Percentiles rank a stretch among this genome's conserved stretches.
These are phyloP conservation scores for Calocera viscosa DNA, from an alignment of 768 basidiomycete species.

Conservation along the genomic window DNA sequence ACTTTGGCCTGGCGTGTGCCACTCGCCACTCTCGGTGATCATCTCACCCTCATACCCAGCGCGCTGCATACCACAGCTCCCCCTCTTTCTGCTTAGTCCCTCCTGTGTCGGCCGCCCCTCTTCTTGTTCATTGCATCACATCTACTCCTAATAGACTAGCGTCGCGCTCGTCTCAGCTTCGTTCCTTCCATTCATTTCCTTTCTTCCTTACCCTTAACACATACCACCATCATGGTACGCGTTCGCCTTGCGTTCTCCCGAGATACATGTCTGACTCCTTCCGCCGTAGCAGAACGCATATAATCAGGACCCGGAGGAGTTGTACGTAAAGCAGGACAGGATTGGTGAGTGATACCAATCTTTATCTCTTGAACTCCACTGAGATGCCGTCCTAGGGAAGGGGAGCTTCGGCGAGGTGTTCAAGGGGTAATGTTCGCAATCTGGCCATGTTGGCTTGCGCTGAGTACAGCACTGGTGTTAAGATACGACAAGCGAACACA, in stretches of 20 bases:
- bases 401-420: conserved; percentile 99
- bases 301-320: conserved; percentile 71
- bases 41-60: neutral
- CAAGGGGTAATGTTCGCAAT: conserved; percentile 57
- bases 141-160: neutral
- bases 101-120: neutral
- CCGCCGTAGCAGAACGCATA: conserved; percentile 4
- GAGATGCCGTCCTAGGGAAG: conserved; percentile 49
- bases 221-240: neutral
- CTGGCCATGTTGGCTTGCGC: conserved; percentile 18
- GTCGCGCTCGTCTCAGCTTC: neutral
- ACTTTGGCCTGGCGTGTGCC: neutral
- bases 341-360: conserved; percentile 51
- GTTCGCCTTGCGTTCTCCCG: neutral
- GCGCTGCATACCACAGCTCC: neutral
- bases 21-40: neutral
- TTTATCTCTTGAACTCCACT: conserved; percentile 6
- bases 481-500: conserved; percentile 94
- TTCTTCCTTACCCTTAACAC: too few relatives aligned
- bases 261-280: neutral
- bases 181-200: neutral
- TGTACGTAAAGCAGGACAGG: conserved; percentile 93
- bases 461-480: neutral
- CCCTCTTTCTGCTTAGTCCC: neutral
- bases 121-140: neutral